Conservation (phyloP, 164 flowering plant species). For the Nymphaea thermarum region DNA sequence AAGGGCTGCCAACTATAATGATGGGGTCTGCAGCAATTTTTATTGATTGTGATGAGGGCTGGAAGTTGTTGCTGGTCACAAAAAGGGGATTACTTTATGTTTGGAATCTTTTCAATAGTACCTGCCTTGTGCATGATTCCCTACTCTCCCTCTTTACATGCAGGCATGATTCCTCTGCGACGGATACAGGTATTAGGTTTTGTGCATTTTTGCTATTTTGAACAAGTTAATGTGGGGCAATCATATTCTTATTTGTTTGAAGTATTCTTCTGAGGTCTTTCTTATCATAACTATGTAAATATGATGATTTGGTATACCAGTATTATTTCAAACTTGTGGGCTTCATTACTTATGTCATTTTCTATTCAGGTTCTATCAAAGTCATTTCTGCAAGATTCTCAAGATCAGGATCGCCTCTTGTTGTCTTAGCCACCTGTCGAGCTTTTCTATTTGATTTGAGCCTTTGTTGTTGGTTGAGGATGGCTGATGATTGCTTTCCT, state of each 20-base stretch:
- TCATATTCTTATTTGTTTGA: no score
- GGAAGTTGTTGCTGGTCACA: conserved; percentile 90
- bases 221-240: background rate
- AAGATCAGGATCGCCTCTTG: conserved; percentile 85
- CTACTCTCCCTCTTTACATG: conserved; percentile 53
- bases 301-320: no score
- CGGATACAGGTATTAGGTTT: conserved; percentile 38
- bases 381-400: conserved; percentile 90
- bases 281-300: no score
- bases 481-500: conserved; percentile 94
- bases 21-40: conserved; percentile 89
- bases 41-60: conserved; percentile 86
- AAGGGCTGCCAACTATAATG: conserved; percentile 98
- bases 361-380: conserved; percentile 66
- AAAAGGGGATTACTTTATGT: conserved; percentile 69
- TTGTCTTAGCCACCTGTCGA: conserved; percentile 83
- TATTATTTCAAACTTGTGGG: no score
- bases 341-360: background rate
- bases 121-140: conserved; percentile 77
- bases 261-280: no score
- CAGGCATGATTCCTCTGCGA: conserved; percentile 34
- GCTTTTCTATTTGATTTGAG: conserved; percentile 86
- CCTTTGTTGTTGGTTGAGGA: conserved; percentile 93
- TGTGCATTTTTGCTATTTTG: background rate
- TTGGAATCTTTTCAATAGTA: conserved; percentile 81